Base-by-base conservation (phyloP, 2,329 filamentous ascomycete genomes). In the Arthrobotrys iridis region DNA sequence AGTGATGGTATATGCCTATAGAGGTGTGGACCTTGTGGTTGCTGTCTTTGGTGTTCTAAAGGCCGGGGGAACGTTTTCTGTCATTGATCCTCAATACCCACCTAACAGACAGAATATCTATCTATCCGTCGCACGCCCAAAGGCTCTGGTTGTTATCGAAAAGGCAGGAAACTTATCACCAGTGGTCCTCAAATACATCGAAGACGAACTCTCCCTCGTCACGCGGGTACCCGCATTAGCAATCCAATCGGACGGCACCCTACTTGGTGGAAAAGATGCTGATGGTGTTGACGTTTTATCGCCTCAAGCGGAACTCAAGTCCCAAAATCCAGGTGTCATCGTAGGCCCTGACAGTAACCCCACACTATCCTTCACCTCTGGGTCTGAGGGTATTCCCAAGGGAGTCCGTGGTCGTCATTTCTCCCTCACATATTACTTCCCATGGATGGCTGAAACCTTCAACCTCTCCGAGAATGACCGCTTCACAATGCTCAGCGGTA, bases 361-460 rank as follows among this genome's bases (percentile, higher is more conserved):
- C 1, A 96, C 91, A 0, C 84, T 97, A 0, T 87, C 85, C 26
- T 93, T 92, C 81, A 93, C 91, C 0, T 88, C 86, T 4, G 93
- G 93, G 3, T 88, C 86, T 0, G 92, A 96, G 83, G 92, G 91
- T 48, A 85, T 87, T 77, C 93, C 93, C 33, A 97, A 96, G 84
- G 93, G 93, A 78, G 94, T 98, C 10, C 86, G 89, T 66, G 93
- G 94, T 0, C 87, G 94, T 11, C 94, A 98, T 82, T 98, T 91
- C 83, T 91, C 88, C 58, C 84, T 98, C 75, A 88, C 93, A 0
- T 89, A 91, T 79, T 98, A 97, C 83, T 96, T 94, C 80, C 88
- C 90, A 18, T 98, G 93, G 93, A 98, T 98, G 94, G 88, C 92
- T 0, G 84, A 95, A 82, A 88, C 85, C 1, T 98, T 98, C 82